A percentile compares a stretch with the other conserved stretches of the same genome.
Conservation (phyloP, 805 yeast species). For the Lipomyces kockii region DNA sequence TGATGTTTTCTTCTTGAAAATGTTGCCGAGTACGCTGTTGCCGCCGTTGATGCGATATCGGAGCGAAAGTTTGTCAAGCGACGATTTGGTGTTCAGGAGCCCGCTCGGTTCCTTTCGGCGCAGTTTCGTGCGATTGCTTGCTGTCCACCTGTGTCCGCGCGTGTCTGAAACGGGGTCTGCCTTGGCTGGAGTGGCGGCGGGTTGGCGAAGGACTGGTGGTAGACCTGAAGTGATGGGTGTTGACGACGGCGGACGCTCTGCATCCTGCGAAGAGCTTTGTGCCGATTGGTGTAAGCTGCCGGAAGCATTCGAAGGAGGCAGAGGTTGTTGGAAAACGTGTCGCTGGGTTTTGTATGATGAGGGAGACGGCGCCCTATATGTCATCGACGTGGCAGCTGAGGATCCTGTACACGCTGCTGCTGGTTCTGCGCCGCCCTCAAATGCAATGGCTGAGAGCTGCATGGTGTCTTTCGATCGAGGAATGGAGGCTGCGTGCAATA, state of each 20-base stretch:
- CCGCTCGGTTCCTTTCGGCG: constrained; percentile 10
- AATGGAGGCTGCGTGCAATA: neutral
- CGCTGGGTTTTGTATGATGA: neutral
- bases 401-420: neutral
- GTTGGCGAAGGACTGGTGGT: neutral
- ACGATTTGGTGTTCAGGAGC: constrained; percentile 32
- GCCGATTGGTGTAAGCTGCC: neutral
- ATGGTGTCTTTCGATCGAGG: neutral
- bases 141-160: neutral
- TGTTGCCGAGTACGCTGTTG: constrained; percentile 8
- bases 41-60: constrained; percentile 16
- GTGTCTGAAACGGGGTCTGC: neutral
- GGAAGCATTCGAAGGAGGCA: neutral
- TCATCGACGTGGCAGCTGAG: neutral
- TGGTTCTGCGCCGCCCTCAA: neutral
- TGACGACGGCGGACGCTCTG: neutral
- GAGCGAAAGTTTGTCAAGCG: constrained; percentile 28
- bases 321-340: neutral
- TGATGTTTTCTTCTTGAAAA: constrained; percentile 18
- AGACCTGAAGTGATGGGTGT: neutral
- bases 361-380: neutral
- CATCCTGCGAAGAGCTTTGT: neutral
- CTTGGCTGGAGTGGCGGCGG: neutral
- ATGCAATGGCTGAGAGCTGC: neutral
- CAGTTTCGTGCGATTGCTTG: neutral